These are phyloP conservation scores for Sclerotinia glacialis DNA, from an alignment of 2,329 filamentous ascomycete genomes.

Conservation along the genomic window DNA sequence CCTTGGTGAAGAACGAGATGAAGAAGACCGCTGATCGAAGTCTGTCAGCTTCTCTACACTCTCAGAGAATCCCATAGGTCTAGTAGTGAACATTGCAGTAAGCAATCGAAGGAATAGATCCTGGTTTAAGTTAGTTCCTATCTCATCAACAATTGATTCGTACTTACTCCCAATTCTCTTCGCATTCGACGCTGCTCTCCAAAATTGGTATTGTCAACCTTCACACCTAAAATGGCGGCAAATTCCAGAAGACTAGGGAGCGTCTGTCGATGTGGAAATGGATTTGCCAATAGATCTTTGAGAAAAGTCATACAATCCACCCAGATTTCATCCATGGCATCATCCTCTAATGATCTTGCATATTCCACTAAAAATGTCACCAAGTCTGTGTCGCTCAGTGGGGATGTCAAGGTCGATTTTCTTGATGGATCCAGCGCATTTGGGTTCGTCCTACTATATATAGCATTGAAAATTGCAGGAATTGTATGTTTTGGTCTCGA, in stretches of 20 bases:
- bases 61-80: conserved; percentile 70
- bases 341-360: conserved; percentile 84
- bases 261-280: conserved; percentile 90
- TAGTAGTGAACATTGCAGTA: conserved; percentile 90
- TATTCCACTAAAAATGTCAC: conserved; percentile 90
- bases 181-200: conserved; percentile 92
- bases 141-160: neutral
- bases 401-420: conserved; percentile 85
- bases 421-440: conserved; percentile 71
- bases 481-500: conserved; percentile 89
- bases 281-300: conserved; percentile 85
- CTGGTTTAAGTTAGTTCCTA: conserved; percentile 44
- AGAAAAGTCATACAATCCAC: conserved; percentile 88
- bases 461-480: conserved; percentile 90
- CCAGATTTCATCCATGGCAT: conserved; percentile 98
- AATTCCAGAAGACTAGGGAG: conserved; percentile 84
- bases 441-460: conserved; percentile 92
- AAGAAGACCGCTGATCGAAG: conserved; percentile 37
- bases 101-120: conserved; percentile 86
- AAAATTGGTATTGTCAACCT: conserved; percentile 97
- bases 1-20: conserved; percentile 41
- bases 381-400: conserved; percentile 77
- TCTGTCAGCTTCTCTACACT: conserved; percentile 44
- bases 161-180: conserved; percentile 76
- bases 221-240: conserved; percentile 83